These are phyloP conservation scores for Neurospora sp. DNA, from an alignment of 495 filamentous ascomycete species.

Conservation along the genomic window DNA sequence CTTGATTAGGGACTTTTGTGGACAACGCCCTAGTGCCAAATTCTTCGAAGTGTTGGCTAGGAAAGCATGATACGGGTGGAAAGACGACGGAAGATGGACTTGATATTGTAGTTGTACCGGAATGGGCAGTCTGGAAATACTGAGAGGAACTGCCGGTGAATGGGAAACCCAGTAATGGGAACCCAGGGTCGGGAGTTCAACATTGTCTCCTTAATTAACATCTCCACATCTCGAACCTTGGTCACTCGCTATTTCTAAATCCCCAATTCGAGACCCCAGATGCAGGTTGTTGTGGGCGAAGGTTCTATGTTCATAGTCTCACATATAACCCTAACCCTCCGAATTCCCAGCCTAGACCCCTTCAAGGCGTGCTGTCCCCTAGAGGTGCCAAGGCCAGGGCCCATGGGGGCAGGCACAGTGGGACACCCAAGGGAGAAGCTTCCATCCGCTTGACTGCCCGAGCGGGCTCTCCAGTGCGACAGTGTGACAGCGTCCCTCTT, in stretches of 20 bases:
- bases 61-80: background rate
- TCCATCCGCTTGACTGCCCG: background rate
- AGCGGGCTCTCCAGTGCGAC: background rate
- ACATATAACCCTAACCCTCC: background rate
- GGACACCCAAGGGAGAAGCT: background rate
- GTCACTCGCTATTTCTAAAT: background rate
- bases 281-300: background rate
- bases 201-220: background rate
- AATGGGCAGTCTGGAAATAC: background rate
- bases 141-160: background rate
- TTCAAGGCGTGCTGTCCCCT: background rate
- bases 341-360: background rate
- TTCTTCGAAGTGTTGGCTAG: background rate
- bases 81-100: background rate
- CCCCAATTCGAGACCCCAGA: background rate
- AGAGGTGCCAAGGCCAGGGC: background rate
- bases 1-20: slow-evolving; percentile 1
- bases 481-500: background rate
- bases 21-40: background rate
- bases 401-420: background rate
- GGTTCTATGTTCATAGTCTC: background rate
- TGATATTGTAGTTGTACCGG: background rate
- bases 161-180: background rate
- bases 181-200: background rate
- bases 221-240: background rate